Evolutionary conservation across 1,284 basidiomycete genomes (phyloP).

Genomic region (Leccinum angustisporum): DNA sequence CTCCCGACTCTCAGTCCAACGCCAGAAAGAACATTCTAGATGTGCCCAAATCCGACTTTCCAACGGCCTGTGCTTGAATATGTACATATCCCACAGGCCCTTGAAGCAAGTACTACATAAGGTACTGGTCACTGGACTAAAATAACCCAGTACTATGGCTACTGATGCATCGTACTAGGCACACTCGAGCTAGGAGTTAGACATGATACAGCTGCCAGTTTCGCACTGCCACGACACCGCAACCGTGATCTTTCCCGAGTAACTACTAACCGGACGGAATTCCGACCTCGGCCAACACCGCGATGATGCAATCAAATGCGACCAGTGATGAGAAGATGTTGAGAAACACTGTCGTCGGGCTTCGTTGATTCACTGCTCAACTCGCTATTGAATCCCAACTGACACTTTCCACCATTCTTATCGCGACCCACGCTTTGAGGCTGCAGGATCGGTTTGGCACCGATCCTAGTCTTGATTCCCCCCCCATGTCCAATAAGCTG

Average conservation of each 20-base stretch:
- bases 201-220: background rate
- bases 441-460: background rate
- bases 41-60: no score
- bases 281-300: background rate
- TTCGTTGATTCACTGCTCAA: background rate
- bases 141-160: no score
- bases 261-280: no score
- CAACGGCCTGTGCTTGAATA: no score
- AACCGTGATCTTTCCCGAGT: background rate
- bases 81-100: no score
- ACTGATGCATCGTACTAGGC: no score
- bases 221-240: background rate
- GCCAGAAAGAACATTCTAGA: no score
- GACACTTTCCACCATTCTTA: background rate
- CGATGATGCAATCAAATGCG: no score
- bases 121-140: no score
- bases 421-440: background rate
- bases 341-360: background rate
- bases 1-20: no score
- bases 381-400: background rate
- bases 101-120: no score
- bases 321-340: background rate
- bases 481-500: background rate
- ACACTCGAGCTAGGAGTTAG: no score
- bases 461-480: background rate